Evolutionary conservation across 495 filamentous ascomycete species (phyloP).

Genomic region (Tuber melanosporum): DNA sequence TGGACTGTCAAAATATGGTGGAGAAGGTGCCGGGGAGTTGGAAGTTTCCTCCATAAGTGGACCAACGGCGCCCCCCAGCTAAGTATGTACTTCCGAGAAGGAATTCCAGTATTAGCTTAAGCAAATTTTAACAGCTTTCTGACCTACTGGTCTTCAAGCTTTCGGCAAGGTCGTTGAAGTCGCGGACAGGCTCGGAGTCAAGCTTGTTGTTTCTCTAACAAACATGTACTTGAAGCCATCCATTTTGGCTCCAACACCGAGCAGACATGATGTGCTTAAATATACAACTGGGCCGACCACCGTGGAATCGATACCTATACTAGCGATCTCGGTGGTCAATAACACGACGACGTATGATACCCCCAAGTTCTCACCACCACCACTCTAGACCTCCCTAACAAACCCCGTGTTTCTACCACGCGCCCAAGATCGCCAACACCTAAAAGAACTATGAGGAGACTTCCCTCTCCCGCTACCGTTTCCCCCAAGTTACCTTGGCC

Average conservation of each 20-base stretch:
- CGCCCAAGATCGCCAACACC: conserved; percentile 45
- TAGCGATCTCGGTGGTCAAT: conserved; percentile 45
- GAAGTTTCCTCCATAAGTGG: conserved; percentile 51
- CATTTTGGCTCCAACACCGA: neutral
- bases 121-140: conserved; percentile 20
- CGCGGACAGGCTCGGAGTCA: conserved; percentile 52
- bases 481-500: conserved; percentile 49
- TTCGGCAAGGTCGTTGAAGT: conserved; percentile 54
- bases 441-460: conserved; percentile 47
- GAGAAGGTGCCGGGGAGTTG: conserved; percentile 45
- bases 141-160: conserved; percentile 54
- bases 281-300: conserved; percentile 53
- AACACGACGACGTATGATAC: conserved; percentile 47
- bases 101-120: neutral
- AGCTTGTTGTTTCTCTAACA: conserved; percentile 55
- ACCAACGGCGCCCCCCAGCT: conserved; percentile 37
- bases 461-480: conserved; percentile 49
- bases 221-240: conserved; percentile 45
- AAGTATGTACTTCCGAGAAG: conserved; percentile 36
- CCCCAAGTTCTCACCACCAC: neutral
- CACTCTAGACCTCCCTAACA: conserved; percentile 3
- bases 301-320: conserved; percentile 55
- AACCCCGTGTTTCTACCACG: conserved; percentile 45
- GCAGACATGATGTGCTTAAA: neutral
- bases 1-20: conserved; percentile 45